phyloP scores from a whole-genome alignment of 2,329 filamentous ascomycete genomes.

The Colletotrichum karsti region DNA sequence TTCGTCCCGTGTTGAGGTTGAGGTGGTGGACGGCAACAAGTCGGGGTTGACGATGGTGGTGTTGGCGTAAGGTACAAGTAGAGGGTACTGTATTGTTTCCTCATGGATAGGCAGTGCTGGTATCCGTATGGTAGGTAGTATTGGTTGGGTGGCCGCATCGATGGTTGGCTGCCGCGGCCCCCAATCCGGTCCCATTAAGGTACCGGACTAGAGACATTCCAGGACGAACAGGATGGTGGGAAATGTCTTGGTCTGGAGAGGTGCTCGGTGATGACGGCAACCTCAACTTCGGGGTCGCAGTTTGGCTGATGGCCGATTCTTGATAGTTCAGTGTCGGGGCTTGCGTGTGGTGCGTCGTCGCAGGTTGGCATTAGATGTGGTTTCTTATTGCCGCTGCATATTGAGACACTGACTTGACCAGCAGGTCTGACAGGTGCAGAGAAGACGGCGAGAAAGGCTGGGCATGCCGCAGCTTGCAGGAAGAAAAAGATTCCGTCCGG shows the following conservation, averaged over 20 bases:
- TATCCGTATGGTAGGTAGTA: background rate
- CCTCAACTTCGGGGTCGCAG: background rate
- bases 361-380: background rate
- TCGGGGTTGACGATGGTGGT: background rate
- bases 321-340: background rate
- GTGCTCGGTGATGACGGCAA: background rate
- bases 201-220: background rate
- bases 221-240: background rate
- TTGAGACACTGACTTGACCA: background rate
- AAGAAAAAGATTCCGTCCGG: background rate
- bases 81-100: background rate
- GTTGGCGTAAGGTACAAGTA: background rate
- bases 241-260: background rate
- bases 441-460: background rate
- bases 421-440: constrained; percentile 17
- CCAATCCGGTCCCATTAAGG: background rate
- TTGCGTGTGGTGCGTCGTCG: background rate
- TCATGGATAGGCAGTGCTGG: background rate
- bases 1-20: constrained; percentile 7
- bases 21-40: background rate
- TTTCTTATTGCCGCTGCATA: constrained; percentile 8
- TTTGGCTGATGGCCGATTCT: constrained; percentile 1
- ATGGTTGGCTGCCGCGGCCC: background rate
- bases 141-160: background rate
- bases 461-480: background rate